Base-by-base conservation (phyloP, 345 rosid species). In the Draba incana region DNA sequence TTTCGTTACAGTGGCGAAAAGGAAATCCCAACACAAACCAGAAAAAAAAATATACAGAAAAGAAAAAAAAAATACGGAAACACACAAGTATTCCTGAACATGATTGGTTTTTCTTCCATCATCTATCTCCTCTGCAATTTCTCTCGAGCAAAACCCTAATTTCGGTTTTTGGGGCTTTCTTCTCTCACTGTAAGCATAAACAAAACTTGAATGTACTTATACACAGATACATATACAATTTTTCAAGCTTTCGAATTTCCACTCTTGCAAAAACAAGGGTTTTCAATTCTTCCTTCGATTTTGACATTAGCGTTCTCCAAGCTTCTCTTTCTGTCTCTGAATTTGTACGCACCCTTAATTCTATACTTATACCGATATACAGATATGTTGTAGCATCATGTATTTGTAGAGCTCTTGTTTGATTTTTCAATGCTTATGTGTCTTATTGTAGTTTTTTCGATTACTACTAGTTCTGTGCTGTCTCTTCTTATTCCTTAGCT, bases 61-160 rank as follows among this genome's bases (percentile, higher is more conserved):
- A 51, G 14, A n/a, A 1, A 28, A 38, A 5, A 4, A 28, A 25
- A 31, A 53, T n/a, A 4, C 27, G 13, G 15, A 74, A 38, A n/a
- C n/a, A n/a, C n/a, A n/a, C n/a, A n/a, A 58, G 66, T 39, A 13
- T 27, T 50, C 45, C 53, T 28, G 44, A 66, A 58, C 28, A 62
- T 74, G 69, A 68, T 74, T 61, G 51, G 33, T 66, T 4, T 64
- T 42, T 50, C 47, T 68, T 37, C 42, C 41, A 13, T 59, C 73
- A 27, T 60, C 69, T 37, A 10, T 31, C 10, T 50, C 52, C 57
- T 59, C 77, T 60, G 68, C 74, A 68, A 68, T 56, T 61, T n/a
- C 28, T 67, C 63, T 68, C 64, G 58, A 53, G 16, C 78, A 60
- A 67, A 74, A 68, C 78, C 74, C 78, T 75, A 68, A 62, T 68